Conservation (phyloP, 768 basidiomycete species). For the Phanerochaete carnosa region DNA sequence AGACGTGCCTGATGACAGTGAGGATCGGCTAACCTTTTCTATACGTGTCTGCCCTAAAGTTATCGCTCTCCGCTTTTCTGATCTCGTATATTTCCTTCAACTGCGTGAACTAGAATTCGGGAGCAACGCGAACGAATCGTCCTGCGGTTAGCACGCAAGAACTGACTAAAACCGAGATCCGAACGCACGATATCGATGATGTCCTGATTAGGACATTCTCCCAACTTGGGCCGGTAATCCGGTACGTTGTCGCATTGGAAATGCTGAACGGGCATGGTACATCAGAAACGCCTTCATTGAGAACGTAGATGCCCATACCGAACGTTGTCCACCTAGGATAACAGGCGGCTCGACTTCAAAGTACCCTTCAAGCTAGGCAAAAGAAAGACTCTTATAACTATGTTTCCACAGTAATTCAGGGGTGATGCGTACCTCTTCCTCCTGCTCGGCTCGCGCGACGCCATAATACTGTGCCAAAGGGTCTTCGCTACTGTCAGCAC, state of each 20-base stretch:
- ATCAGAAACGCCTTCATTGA: conserved; percentile 5
- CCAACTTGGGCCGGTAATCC: conserved; percentile 22
- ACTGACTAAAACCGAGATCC: neutral
- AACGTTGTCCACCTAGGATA: no score
- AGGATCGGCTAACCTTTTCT: conserved; percentile 50
- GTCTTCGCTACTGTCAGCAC: conserved; percentile 30
- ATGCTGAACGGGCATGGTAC: conserved; percentile 37
- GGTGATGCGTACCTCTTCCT: conserved; percentile 22
- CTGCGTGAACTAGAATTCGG: conserved; percentile 57
- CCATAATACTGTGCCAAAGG: conserved; percentile 66
- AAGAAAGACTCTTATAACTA: neutral
- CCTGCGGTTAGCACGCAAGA: neutral
- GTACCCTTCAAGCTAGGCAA: neutral
- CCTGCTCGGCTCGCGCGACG: conserved; percentile 47
- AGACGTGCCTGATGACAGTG: neutral
- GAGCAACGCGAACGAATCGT: no score
- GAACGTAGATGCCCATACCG: no score
- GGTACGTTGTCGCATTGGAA: conserved; percentile 60
- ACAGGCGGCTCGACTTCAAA: neutral
- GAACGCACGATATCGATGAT: conserved; percentile 64
- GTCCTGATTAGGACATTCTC: conserved; percentile 59
- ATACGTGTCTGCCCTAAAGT: conserved; percentile 66
- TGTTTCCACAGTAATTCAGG: no score
- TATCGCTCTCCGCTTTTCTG: conserved; percentile 56
- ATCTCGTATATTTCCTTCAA: conserved; percentile 62